These are phyloP conservation scores for Aureobasidium sp. DNA, from an alignment of 2,329 filamentous ascomycete genomes.

Conservation along the genomic window DNA sequence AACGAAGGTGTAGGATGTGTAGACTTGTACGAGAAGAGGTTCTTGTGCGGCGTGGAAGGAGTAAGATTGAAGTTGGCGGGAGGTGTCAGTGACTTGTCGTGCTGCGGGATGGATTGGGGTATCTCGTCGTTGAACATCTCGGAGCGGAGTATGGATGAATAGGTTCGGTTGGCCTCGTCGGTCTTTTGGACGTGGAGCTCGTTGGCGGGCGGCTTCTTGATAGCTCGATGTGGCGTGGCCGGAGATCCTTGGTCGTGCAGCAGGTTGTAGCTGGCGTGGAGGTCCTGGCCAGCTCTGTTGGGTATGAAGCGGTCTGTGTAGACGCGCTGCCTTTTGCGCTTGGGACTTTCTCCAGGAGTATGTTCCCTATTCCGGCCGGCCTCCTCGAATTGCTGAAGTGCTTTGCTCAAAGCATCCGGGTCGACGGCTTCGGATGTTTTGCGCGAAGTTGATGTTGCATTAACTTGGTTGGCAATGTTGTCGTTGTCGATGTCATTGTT, in stretches of 20 bases:
- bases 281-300: constrained; percentile 82
- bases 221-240: constrained; percentile 76
- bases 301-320: constrained; percentile 78
- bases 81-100: constrained; percentile 60
- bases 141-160: constrained; percentile 75
- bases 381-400: constrained; percentile 54
- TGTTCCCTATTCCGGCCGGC: constrained; percentile 50
- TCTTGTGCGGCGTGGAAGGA: constrained; percentile 93
- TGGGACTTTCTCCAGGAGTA: constrained; percentile 58
- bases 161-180: constrained; percentile 91
- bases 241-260: constrained; percentile 90
- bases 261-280: constrained; percentile 86
- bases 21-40: constrained; percentile 79
- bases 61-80: constrained; percentile 67
- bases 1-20: constrained; percentile 75
- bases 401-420: constrained; percentile 50
- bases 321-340: constrained; percentile 58
- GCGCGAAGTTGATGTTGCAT: constrained; percentile 20
- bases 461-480: constrained; percentile 11
- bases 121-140: constrained; percentile 90
- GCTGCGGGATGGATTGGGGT: constrained; percentile 64
- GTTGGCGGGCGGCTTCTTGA: constrained; percentile 76
- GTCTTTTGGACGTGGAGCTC: constrained; percentile 92
- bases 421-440: constrained; percentile 48
- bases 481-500: constrained; percentile 14